A percentile compares a stretch with the other conserved stretches of the same genome.
Evolutionary conservation across 768 basidiomycete genomes (phyloP).

Genomic region (Mycena amicta): DNA sequence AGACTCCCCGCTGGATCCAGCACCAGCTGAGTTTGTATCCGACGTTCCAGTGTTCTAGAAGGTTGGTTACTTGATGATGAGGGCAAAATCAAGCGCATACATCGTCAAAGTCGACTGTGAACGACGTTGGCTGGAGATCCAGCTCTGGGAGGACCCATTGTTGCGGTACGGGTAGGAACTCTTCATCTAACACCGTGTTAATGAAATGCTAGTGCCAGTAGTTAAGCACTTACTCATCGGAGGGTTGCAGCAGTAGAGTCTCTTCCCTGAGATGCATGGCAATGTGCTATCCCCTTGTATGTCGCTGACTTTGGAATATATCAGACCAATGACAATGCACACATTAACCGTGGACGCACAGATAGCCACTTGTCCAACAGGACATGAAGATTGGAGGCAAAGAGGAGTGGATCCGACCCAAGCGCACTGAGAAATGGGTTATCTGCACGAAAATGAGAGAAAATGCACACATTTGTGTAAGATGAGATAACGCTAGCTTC

Average conservation of each 20-base stretch:
- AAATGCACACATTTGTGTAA: conserved; percentile 1
- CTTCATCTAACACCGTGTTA: no score
- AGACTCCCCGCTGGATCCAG: conserved; percentile 1
- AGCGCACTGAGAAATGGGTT: conserved; percentile 10
- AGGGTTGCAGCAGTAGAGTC: conserved; percentile 24
- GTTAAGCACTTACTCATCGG: conserved; percentile 17
- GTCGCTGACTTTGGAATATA: conserved; percentile 18
- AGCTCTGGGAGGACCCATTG: conserved; percentile 20
- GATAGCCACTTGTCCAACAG: conserved; percentile 7
- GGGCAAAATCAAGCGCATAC: no score
- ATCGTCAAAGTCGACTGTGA: conserved; percentile 26
- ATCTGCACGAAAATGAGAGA: not conserved
- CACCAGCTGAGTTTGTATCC: not conserved
- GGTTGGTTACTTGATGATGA: no score
- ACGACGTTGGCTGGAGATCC: conserved; percentile 8
- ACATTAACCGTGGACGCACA: not conserved
- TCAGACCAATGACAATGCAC: not conserved
- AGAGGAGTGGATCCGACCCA: conserved; percentile 22
- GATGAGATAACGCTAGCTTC: conserved; percentile 7
- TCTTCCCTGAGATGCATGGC: conserved; percentile 8
- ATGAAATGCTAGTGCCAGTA: no score
- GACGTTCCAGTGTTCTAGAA: conserved; percentile 2
- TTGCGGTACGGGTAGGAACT: conserved; percentile 22
- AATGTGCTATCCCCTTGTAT: conserved; percentile 29
- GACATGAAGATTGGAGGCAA: conserved; percentile 24